These are phyloP conservation scores for Adenanthera pavonina DNA, from an alignment of 306 rosid genomes.

Conservation along the genomic window DNA sequence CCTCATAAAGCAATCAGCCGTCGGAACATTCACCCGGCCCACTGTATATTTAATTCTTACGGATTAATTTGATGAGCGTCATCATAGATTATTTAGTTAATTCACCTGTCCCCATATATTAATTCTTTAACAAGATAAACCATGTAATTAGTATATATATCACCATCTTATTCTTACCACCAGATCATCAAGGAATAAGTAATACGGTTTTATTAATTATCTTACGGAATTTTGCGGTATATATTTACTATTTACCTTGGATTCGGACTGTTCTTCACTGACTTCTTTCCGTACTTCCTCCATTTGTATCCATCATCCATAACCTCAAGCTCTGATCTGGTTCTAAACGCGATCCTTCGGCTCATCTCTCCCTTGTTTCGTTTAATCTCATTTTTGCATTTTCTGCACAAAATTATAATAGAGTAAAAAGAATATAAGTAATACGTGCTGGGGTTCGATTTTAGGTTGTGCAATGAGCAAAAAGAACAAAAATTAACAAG, in stretches of 20 bases:
- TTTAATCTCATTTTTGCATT: constrained; percentile 40
- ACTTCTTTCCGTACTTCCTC: constrained; percentile 86
- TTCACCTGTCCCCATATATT: neutral
- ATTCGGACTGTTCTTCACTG: constrained; percentile 66
- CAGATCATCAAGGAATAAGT: neutral
- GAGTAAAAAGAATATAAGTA: neutral
- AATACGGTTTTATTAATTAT: too few relatives aligned
- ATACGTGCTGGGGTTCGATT: neutral
- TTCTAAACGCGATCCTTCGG: constrained; percentile 64
- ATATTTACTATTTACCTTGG: constrained; percentile 51
- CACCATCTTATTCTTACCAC: neutral
- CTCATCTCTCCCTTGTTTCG: constrained; percentile 40
- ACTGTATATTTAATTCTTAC: neutral
- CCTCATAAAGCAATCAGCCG: constrained; percentile 29
- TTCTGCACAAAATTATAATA: constrained; percentile 37
- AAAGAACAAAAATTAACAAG: neutral
- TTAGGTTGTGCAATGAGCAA: neutral
- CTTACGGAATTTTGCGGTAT: neutral
- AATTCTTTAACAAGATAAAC: neutral
- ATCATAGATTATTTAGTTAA: neutral
- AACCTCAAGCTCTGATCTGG: constrained; percentile 68
- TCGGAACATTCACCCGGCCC: neutral
- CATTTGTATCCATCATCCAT: constrained; percentile 90
- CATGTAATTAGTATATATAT: neutral
- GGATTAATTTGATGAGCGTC: neutral